Evolutionary conservation across 805 yeast species (phyloP).

Genomic region (Clavispora carvajalis): DNA sequence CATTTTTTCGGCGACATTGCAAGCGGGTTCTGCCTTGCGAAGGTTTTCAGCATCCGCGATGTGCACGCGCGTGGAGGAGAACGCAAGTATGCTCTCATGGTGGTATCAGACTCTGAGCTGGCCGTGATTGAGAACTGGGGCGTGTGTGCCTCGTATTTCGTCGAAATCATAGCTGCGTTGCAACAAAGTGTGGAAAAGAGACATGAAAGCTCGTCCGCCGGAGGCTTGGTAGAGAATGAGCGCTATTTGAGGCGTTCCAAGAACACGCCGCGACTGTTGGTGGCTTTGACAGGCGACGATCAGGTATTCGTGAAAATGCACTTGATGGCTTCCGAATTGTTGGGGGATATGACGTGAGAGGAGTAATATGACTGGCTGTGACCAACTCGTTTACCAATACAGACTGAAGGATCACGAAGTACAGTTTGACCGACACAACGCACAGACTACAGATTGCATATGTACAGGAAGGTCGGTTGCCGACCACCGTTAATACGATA

Average conservation of each 20-base stretch:
- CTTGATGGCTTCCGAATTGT: conserved; percentile 54
- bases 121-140: conserved; percentile 53
- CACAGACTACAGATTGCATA: too few relatives aligned
- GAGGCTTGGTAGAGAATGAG: conserved; percentile 33
- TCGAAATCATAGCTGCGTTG: conserved; percentile 17
- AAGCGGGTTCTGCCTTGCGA: conserved; percentile 55
- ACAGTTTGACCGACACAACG: too few relatives aligned
- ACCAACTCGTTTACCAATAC: too few relatives aligned
- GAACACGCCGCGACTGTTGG: conserved; percentile 51
- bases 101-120: conserved; percentile 51
- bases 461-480: too few relatives aligned
- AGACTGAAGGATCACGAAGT: too few relatives aligned
- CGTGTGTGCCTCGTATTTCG: conserved; percentile 35
- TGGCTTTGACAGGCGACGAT: conserved; percentile 50
- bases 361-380: too few relatives aligned
- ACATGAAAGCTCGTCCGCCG: conserved; percentile 5
- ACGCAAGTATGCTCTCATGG: conserved; percentile 57
- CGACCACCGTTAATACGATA: too few relatives aligned
- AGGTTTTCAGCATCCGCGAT: conserved; percentile 60
- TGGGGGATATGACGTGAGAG: conserved; percentile 4
- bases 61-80: conserved; percentile 70
- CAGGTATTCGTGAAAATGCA: conserved; percentile 54
- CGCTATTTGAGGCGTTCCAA: conserved; percentile 52
- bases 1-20: conserved; percentile 58
- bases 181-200: conserved; percentile 16